A percentile compares a stretch with the other conserved stretches of the same genome.
phyloP scores from a whole-genome alignment of 177 flowering plant species.

The Vitis hybrid region DNA sequence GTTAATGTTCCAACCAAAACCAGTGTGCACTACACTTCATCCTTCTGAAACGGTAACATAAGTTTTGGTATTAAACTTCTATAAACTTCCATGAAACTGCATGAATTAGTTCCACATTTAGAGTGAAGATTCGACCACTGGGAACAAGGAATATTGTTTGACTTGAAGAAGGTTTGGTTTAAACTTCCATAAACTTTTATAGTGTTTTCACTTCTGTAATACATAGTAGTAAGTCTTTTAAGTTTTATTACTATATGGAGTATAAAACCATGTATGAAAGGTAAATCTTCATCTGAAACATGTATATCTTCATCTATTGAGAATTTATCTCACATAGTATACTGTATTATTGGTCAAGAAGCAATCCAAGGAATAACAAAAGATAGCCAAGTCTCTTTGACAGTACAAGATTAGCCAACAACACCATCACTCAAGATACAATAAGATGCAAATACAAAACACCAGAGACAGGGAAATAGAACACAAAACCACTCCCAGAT shows the following conservation, averaged over 20 bases:
- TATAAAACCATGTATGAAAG: too few relatives aligned
- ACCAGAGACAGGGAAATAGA: background rate
- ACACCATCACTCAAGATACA: background rate
- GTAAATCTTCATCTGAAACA: too few relatives aligned
- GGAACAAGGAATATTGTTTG: too few relatives aligned
- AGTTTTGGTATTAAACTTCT: background rate
- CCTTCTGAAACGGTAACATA: too few relatives aligned
- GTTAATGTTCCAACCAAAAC: background rate
- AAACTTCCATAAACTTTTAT: too few relatives aligned
- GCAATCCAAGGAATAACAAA: background rate
- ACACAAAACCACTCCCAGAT: slow-evolving; percentile 1
- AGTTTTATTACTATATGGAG: too few relatives aligned
- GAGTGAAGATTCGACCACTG: too few relatives aligned
- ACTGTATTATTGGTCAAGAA: background rate
- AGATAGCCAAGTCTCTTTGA: background rate
- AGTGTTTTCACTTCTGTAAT: too few relatives aligned
- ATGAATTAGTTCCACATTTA: background rate
- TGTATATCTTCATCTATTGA: too few relatives aligned
- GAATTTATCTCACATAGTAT: background rate
- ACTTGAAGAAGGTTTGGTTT: too few relatives aligned
- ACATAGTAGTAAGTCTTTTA: too few relatives aligned
- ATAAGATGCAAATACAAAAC: background rate
- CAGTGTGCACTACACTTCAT: too few relatives aligned
- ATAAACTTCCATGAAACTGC: background rate
- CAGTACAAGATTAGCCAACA: background rate